These are phyloP conservation scores for Botrytis hyacinthi DNA, from an alignment of 2,329 filamentous ascomycete genomes.

Conservation along the genomic window DNA sequence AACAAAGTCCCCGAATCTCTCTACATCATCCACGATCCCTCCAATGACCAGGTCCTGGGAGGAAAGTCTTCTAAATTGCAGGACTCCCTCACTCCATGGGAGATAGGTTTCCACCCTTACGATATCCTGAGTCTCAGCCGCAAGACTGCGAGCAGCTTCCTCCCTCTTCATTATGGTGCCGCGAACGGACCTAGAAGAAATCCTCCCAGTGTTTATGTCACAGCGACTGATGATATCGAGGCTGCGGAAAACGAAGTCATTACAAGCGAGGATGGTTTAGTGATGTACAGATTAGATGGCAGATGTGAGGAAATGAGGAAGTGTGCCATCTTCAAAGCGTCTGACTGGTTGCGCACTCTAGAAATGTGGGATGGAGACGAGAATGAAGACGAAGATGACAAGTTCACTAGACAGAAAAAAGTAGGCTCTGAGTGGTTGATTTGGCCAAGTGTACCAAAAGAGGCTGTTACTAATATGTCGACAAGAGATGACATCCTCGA, in stretches of 20 bases:
- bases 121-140: background rate
- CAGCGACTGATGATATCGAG: background rate
- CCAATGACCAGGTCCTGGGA: background rate
- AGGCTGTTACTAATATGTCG: background rate
- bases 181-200: background rate
- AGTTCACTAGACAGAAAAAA: background rate
- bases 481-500: background rate
- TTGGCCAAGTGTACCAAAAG: constrained; percentile 1
- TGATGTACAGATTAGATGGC: background rate
- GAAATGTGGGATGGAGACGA: background rate
- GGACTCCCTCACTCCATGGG: background rate
- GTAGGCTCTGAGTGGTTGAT: background rate
- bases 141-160: background rate
- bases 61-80: background rate
- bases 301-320: background rate
- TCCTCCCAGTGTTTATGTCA: background rate
- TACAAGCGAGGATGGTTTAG: background rate
- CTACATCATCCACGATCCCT: constrained; percentile 1
- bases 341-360: background rate
- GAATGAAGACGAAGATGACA: background rate
- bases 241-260: background rate
- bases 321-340: background rate
- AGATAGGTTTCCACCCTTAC: background rate
- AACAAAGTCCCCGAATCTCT: background rate
- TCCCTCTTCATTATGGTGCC: background rate